phyloP scores from a whole-genome alignment of 169 alveolate genomes.

The Plasmodium blacklocki region DNA sequence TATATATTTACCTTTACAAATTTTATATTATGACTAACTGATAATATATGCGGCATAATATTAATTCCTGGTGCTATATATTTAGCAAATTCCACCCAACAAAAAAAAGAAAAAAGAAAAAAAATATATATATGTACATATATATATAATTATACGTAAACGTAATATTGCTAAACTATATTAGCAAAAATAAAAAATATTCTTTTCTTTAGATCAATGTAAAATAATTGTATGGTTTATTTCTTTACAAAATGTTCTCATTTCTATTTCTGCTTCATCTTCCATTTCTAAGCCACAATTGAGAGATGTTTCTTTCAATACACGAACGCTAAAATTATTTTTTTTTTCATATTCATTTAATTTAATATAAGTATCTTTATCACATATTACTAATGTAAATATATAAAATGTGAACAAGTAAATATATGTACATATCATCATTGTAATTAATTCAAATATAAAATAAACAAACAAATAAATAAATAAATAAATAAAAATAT shows the following conservation, averaged over 20 bases:
- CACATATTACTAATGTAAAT: slow-evolving; percentile 16
- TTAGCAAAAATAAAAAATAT: neutral
- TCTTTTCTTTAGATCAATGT: neutral
- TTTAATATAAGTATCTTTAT: slow-evolving; percentile 25
- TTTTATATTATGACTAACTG: slow-evolving; percentile 26
- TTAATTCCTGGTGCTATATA: slow-evolving; percentile 58
- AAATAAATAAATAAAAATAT: too few relatives aligned
- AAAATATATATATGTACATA: neutral
- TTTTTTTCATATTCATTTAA: slow-evolving; percentile 43
- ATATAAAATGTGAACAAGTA: slow-evolving; percentile 20
- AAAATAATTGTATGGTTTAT: too few relatives aligned
- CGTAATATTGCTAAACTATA: neutral
- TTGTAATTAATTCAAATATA: neutral
- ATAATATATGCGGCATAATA: slow-evolving; percentile 68
- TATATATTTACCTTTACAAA: neutral
- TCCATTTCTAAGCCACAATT: slow-evolving; percentile 54
- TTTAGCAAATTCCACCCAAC: neutral
- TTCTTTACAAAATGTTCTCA: slow-evolving; percentile 65
- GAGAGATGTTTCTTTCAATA: slow-evolving; percentile 31
- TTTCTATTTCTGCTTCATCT: slow-evolving; percentile 61
- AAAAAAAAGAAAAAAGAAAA: slow-evolving; percentile 12
- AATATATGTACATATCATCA: slow-evolving; percentile 22
- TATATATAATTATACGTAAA: neutral
- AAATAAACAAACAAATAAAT: too few relatives aligned
- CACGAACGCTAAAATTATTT: slow-evolving; percentile 57